Evolutionary conservation across 169 alveolate species (phyloP), one percentile per base, ranked within the genome.

Genomic region (Plasmodium gallinaceum): DNA sequence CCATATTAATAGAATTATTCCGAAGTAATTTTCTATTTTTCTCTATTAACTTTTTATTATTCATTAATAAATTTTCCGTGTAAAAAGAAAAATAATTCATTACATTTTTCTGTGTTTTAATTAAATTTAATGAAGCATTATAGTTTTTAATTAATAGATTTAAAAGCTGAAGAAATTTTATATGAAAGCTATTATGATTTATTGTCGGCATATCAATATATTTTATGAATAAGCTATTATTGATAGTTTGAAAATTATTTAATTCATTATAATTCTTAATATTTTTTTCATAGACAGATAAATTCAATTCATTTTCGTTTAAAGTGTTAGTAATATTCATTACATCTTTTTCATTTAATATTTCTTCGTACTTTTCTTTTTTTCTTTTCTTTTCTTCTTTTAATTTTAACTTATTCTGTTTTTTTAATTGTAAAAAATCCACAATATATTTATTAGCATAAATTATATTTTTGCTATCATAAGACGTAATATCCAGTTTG

Each of bases 311-410:
- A 32, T 80, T 80, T 66, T 9, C 26, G 14, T 80, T 39, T 69
- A 80, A 80, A 61, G 62, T 68, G 46, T 66, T 39, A 20, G 39
- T 80, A 66, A 80, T 80, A 66, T 39, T 66, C 42, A 45, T 10
- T 24, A 80, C 65, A 43, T 80, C 83, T 16, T 80, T 80, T 66
- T 80, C 90, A 24, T 60, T 80, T 42, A 80, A 60, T 66, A 66
- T 52, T 48, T 66, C 43, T 5, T 43, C 73, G 32, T 65, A 32
- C 14, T 24, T 0, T n/a, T 26, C 43, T 16, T 24, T 66, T 52
- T 66, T 65, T 51, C 24, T 66, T 7, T 80, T 51, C 48, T 64
- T 42, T 51, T 76, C 62, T 39, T 72, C 57, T 14, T 72, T 16
- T 52, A 52, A 51, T 72, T 72, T 78, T 8, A 65, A 18, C n/a